Evolutionary conservation across 1,284 basidiomycete genomes (phyloP).

Genomic region (Melampsora larici-populina): DNA sequence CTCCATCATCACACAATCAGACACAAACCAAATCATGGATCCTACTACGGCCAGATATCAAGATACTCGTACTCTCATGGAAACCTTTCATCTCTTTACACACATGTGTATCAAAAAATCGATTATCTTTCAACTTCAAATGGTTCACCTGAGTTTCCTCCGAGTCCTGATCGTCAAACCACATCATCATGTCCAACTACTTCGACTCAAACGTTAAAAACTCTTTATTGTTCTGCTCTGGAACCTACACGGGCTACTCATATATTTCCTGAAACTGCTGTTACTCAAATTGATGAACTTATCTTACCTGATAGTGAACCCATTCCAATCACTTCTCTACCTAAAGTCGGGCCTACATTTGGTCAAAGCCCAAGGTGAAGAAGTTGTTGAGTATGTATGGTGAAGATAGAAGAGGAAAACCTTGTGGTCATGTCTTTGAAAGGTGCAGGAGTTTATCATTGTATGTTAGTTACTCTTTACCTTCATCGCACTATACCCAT

Average conservation of each 20-base stretch:
- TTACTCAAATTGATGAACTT: background rate
- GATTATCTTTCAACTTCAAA: slow-evolving; percentile 33
- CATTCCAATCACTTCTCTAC: slow-evolving; percentile 14
- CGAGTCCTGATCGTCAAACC: slow-evolving; percentile 13
- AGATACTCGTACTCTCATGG: too few relatives aligned
- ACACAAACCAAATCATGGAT: too few relatives aligned
- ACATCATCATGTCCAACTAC: slow-evolving; percentile 19
- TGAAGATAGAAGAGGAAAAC: slow-evolving; percentile 37
- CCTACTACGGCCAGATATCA: too few relatives aligned
- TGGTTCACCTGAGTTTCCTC: slow-evolving; percentile 26
- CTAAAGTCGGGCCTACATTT: slow-evolving; percentile 19
- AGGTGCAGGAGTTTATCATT: slow-evolving; percentile 54
- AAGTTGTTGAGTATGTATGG: slow-evolving; percentile 33
- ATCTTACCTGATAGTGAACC: background rate
- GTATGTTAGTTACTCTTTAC: slow-evolving; percentile 43
- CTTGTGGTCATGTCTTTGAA: slow-evolving; percentile 52
- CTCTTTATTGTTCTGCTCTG: slow-evolving; percentile 26
- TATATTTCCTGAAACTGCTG: slow-evolving; percentile 33
- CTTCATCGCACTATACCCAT: background rate
- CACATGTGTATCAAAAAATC: slow-evolving; percentile 32
- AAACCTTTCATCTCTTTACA: too few relatives aligned
- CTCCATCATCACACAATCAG: too few relatives aligned
- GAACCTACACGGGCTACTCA: slow-evolving; percentile 31
- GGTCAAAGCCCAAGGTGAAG: slow-evolving; percentile 25
- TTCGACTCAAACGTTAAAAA: slow-evolving; percentile 11